These are phyloP conservation scores for Microcera coccophila DNA, from an alignment of 2,329 filamentous ascomycete species.

Conservation along the genomic window DNA sequence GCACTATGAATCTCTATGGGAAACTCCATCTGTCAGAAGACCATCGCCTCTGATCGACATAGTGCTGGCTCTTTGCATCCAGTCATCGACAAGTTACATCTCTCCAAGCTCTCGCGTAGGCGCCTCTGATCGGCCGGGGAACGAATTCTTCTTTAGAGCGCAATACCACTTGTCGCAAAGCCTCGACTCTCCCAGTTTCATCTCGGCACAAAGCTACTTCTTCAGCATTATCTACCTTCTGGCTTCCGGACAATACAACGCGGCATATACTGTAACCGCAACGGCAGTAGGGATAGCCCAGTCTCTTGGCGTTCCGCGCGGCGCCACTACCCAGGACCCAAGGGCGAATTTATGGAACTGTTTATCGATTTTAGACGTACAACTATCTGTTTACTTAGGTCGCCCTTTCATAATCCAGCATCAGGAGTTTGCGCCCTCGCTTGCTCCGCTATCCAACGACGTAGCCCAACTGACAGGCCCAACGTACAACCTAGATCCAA, in stretches of 20 bases:
- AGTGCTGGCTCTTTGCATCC: conserved; percentile 49
- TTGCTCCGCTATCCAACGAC: background rate
- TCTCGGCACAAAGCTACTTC: conserved; percentile 45
- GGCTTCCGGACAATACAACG: conserved; percentile 11
- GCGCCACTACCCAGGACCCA: background rate
- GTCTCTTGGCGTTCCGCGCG: conserved; percentile 12
- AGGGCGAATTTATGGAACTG: conserved; percentile 16
- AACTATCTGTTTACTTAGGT: conserved; percentile 17
- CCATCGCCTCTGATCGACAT: conserved; percentile 51
- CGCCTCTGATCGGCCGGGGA: conserved; percentile 40
- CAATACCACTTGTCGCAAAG: conserved; percentile 39
- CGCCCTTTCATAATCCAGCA: conserved; percentile 14
- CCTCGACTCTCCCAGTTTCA: conserved; percentile 42
- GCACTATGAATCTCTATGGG: conserved; percentile 25
- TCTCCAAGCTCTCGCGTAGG: conserved; percentile 9
- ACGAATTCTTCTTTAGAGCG: conserved; percentile 40
- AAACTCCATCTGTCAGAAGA: conserved; percentile 27
- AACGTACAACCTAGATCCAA: conserved; percentile 11
- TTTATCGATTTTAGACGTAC: conserved; percentile 15
- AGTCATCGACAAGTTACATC: conserved; percentile 36
- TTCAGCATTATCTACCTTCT: conserved; percentile 43
- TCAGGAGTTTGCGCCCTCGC: background rate
- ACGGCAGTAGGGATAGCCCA: conserved; percentile 15
- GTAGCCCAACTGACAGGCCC: conserved; percentile 13
- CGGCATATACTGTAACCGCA: conserved; percentile 16